phyloP scores from a whole-genome alignment of 192 early-diverging fungal species.

The Geranomyces michiganensis region DNA sequence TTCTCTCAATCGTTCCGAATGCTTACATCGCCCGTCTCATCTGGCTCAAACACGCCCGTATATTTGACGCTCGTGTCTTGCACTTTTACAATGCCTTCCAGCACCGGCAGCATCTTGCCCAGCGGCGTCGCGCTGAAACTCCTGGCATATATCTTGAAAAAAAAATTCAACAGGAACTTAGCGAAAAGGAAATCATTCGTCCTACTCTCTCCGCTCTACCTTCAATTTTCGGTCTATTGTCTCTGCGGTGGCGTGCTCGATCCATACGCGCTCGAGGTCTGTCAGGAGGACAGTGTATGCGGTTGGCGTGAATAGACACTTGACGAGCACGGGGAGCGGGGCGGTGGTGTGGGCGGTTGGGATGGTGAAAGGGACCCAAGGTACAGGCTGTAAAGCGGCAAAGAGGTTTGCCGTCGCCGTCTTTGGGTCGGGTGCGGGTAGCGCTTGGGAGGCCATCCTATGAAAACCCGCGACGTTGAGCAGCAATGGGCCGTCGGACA shows the following conservation, averaged over 20 bases:
- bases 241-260: constrained; percentile 8
- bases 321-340: background rate
- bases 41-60: constrained; percentile 16
- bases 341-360: constrained; percentile 4
- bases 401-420: too few relatives aligned
- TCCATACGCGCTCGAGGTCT: constrained; percentile 28
- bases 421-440: too few relatives aligned
- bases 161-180: background rate
- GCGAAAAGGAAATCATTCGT: background rate
- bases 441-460: too few relatives aligned
- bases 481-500: too few relatives aligned
- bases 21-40: constrained; percentile 27
- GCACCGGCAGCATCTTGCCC: constrained; percentile 9
- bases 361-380: constrained; percentile 21
- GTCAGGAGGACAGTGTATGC: constrained; percentile 18
- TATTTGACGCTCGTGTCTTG: constrained; percentile 27
- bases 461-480: too few relatives aligned
- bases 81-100: constrained; percentile 14
- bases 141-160: constrained; percentile 16
- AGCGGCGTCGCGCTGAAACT: constrained; percentile 25
- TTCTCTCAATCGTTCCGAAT: background rate
- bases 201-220: constrained; percentile 5
- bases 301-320: constrained; percentile 9
- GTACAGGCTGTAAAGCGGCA: background rate
- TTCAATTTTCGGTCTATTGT: constrained; percentile 12